Evolutionary conservation across 805 yeast genomes (phyloP).

Genomic region (Metschnikowia aberdeeniae): DNA sequence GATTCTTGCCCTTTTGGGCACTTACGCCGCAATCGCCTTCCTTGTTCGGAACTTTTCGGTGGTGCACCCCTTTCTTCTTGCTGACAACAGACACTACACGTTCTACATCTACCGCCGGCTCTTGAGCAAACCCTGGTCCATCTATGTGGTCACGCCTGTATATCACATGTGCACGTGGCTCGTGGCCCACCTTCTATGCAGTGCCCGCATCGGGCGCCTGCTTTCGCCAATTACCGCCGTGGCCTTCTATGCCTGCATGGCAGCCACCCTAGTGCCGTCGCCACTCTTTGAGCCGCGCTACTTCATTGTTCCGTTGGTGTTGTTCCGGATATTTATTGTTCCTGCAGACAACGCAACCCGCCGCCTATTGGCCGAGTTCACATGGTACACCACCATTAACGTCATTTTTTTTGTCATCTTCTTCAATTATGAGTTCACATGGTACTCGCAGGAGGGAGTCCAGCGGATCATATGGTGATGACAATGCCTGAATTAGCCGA

Average conservation of each 20-base stretch:
- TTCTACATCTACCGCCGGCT: constrained; percentile 78
- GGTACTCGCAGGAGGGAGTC: constrained; percentile 57
- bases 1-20: constrained; percentile 1
- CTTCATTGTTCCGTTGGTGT: constrained; percentile 72
- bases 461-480: constrained; percentile 87
- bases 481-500: neutral
- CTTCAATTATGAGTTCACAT: constrained; percentile 55
- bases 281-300: constrained; percentile 95
- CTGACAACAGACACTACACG: constrained; percentile 92
- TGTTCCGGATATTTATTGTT: constrained; percentile 60
- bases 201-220: constrained; percentile 7
- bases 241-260: constrained; percentile 49
- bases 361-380: constrained; percentile 45
- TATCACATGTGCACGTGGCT: constrained; percentile 60
- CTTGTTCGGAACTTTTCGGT: constrained; percentile 59
- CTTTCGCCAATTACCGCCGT: constrained; percentile 39
- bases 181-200: constrained; percentile 8
- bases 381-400: constrained; percentile 61
- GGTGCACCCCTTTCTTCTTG: constrained; percentile 84
- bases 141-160: constrained; percentile 53
- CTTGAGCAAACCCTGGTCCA: constrained; percentile 46
- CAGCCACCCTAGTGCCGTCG: constrained; percentile 72
- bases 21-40: constrained; percentile 31
- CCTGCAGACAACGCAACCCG: constrained; percentile 15
- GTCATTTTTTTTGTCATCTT: constrained; percentile 52